Percentiles rank a stretch among this genome's conserved stretches.
These are phyloP conservation scores for Dacryopinax spathularia DNA, from an alignment of 768 basidiomycete species.

Conservation along the genomic window DNA sequence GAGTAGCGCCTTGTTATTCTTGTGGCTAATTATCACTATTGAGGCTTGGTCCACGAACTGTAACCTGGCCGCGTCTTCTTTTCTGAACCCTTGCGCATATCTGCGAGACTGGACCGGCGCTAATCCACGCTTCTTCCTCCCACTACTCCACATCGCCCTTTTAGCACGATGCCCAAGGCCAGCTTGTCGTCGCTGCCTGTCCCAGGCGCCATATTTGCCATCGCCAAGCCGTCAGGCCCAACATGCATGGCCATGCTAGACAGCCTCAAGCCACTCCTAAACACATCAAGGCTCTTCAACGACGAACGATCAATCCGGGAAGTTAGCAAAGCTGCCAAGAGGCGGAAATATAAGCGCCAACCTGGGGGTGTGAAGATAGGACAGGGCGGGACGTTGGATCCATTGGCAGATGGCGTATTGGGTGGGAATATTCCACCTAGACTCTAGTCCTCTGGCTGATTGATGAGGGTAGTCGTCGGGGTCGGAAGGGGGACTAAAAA, in stretches of 20 bases:
- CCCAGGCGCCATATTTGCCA: conserved; percentile 49
- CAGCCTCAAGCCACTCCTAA: conserved; percentile 64
- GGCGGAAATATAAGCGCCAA: neutral
- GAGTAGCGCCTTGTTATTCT: too few relatives aligned
- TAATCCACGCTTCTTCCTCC: too few relatives aligned
- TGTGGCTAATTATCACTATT: too few relatives aligned
- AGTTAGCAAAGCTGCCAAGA: conserved; percentile 5
- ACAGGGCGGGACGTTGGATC: conserved; percentile 91
- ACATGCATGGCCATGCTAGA: conserved; percentile 86
- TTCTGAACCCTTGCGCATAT: too few relatives aligned
- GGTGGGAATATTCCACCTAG: conserved; percentile 33
- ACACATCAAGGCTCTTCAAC: conserved; percentile 62
- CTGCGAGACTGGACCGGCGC: too few relatives aligned
- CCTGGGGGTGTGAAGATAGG: conserved; percentile 59
- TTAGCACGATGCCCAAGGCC: conserved; percentile 20
- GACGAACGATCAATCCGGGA: conserved; percentile 13
- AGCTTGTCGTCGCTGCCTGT: conserved; percentile 18
- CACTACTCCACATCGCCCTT: neutral
- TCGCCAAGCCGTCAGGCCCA: conserved; percentile 84
- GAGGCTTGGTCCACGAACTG: too few relatives aligned
- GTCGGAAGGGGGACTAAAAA: conserved; percentile 83
- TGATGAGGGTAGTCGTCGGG: conserved; percentile 52
- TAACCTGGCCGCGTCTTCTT: too few relatives aligned
- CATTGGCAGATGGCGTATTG: conserved; percentile 87
- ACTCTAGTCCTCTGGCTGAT: neutral